These are phyloP conservation scores for Euphorbia tirucalli DNA, from an alignment of 345 rosid species.

Conservation along the genomic window DNA sequence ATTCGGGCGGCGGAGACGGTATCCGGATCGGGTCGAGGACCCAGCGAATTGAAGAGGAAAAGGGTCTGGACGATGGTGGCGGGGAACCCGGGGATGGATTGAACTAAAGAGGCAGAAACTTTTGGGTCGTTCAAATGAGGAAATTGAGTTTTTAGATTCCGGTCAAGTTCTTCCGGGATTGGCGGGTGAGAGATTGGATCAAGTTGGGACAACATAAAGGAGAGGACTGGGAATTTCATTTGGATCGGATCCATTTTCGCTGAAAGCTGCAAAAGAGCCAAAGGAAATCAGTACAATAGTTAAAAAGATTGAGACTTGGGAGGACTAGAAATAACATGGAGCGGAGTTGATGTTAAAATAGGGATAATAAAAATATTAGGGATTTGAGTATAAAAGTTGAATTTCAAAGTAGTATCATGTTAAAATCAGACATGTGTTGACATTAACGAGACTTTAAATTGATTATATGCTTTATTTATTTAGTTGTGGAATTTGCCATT, in stretches of 20 bases:
- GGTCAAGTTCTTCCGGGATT: not conserved
- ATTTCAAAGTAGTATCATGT: no score
- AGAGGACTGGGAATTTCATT: conserved; percentile 17
- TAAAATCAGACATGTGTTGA: no score
- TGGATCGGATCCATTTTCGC: conserved; percentile 9
- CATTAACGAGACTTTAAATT: no score
- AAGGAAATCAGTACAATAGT: not conserved
- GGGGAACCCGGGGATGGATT: conserved; percentile 15
- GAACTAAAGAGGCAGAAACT: conserved; percentile 6
- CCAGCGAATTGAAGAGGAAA: conserved; percentile 9
- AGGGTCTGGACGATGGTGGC: conserved; percentile 7
- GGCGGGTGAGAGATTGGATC: conserved; percentile 14
- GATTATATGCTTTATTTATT: no score
- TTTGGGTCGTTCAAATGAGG: conserved; percentile 18
- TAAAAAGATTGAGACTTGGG: no score
- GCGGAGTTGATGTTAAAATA: no score
- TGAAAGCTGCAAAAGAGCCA: not conserved
- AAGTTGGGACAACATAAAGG: conserved; percentile 4
- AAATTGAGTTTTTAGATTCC: conserved; percentile 6
- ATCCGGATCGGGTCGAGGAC: conserved; percentile 22
- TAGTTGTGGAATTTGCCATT: no score
- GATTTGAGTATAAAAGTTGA: no score
- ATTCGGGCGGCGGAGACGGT: conserved; percentile 19
- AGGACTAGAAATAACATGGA: no score
- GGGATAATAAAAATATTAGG: no score